These are phyloP conservation scores for Tephrocybe sp. DNA, from an alignment of 768 basidiomycete species.

Conservation along the genomic window DNA sequence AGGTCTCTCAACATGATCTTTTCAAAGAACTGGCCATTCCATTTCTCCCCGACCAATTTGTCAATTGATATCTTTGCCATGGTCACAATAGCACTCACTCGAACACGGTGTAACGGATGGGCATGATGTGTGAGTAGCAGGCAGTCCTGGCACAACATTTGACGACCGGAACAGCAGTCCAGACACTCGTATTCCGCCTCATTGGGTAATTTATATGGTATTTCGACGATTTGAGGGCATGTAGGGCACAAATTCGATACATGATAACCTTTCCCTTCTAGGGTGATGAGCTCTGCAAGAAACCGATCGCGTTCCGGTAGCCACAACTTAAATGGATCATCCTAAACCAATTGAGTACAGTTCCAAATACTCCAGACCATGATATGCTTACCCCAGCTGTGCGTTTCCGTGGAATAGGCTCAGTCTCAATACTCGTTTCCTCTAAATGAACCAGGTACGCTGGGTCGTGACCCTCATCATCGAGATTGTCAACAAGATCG, in stretches of 20 bases:
- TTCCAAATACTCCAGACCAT: no score
- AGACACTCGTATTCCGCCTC: slow-evolving; percentile 5
- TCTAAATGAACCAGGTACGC: background rate
- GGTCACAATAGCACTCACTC: background rate
- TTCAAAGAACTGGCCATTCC: slow-evolving; percentile 9
- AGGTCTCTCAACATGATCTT: background rate
- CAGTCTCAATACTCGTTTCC: background rate
- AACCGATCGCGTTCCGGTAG: background rate
- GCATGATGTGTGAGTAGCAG: background rate
- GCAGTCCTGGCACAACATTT: background rate
- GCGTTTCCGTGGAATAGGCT: no score
- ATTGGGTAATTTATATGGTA: background rate
- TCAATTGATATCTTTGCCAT: background rate
- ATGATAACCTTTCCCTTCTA: slow-evolving; percentile 1
- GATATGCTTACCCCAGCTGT: no score
- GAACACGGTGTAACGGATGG: slow-evolving; percentile 3
- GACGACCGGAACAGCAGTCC: background rate
- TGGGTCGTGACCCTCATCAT: background rate
- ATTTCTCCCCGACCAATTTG: background rate
- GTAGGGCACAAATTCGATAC: background rate
- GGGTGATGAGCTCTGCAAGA: slow-evolving; percentile 4
- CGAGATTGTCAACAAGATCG: no score
- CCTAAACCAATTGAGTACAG: background rate
- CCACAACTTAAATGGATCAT: slow-evolving; percentile 4
- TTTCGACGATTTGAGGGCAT: background rate